Evolutionary conservation across 192 early-diverging fungal species (phyloP), one percentile per base, ranked within the genome.

Genomic region (Chytriomyces hyalinus): DNA sequence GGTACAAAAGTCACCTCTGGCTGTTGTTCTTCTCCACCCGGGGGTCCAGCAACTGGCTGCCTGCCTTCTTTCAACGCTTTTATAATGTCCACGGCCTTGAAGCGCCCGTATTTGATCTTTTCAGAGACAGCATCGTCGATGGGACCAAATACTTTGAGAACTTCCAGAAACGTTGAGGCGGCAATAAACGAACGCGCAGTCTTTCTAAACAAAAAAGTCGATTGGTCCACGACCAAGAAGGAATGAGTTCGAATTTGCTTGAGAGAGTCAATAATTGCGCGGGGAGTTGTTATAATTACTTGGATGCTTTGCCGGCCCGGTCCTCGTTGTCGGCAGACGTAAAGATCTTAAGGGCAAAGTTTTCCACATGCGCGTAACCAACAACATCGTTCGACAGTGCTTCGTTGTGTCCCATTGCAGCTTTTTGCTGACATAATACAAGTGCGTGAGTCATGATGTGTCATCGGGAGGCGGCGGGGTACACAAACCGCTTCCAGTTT

Each of bases 61-160:
- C 93, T 86, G 4, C 97, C 97, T 78, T 97, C 96, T 17, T 92
- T 84, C 20, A 96, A 78, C 0, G 95, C 94, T 78, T 94, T 97
- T 44, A 96, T 84, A 44, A 99, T 99, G 78, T 98, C 95, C 0
- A 93, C 90, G 3, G 97, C 97, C 65, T 97, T 93, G 91, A 93
- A 99, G 78, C 97, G 97, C 1, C 97, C 91, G 80, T 99, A 99
- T 75, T 92, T 94, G 69, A 98, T 93, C 82, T 97, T 99, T 73
- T 94, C 91, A 67, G n/a, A 10, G 3, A 76, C 75, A 0, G 64
- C 17, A 9, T 76, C 75, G 53, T 92, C 94, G 6, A 87, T 74
- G 17, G 89, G 88, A 28, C 95, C 73, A 90, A 97, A 97, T 11
- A 91, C 88, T 43, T 90, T 92, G 17, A 97, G 70, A 7, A 97